Evolutionary conservation across 129 eudicot genomes (phyloP).

Genomic region (Helichrysum umbraculigerum): DNA sequence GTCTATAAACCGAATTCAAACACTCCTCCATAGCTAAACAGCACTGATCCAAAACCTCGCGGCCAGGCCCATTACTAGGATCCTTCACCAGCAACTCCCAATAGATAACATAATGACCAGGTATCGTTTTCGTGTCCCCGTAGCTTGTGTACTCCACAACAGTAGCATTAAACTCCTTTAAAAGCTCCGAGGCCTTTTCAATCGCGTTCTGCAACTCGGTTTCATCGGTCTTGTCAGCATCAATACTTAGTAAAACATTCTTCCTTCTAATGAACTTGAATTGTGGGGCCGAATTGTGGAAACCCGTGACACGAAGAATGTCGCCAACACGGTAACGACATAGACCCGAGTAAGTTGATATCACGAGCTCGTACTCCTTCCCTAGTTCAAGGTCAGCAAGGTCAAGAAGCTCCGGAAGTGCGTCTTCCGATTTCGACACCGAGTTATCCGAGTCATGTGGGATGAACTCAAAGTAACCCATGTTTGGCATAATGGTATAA

Average conservation of each 20-base stretch:
- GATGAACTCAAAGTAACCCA: conserved; percentile 69
- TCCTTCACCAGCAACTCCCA: conserved; percentile 56
- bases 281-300: conserved; percentile 75
- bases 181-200: conserved; percentile 43
- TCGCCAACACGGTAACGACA: conserved; percentile 80
- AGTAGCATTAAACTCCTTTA: conserved; percentile 38
- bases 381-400: conserved; percentile 65
- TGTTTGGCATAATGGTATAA: conserved; percentile 66
- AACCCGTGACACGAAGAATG: conserved; percentile 80
- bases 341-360: conserved; percentile 69
- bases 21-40: conserved; percentile 55
- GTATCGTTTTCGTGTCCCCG: conserved; percentile 48
- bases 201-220: conserved; percentile 74
- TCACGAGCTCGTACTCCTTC: conserved; percentile 71
- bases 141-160: conserved; percentile 68
- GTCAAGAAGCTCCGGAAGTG: conserved; percentile 46
- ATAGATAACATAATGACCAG: conserved; percentile 56
- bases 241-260: conserved; percentile 66
- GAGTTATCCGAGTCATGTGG: conserved; percentile 44
- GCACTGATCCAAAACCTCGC: conserved; percentile 36
- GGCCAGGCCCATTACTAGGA: conserved; percentile 33
- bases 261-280: conserved; percentile 73
- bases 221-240: conserved; percentile 73
- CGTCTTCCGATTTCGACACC: conserved; percentile 26
- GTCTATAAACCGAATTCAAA: conserved; percentile 50